These are phyloP conservation scores for Madurella mycetomatis DNA, from an alignment of 2,329 filamentous ascomycete species.

Conservation along the genomic window DNA sequence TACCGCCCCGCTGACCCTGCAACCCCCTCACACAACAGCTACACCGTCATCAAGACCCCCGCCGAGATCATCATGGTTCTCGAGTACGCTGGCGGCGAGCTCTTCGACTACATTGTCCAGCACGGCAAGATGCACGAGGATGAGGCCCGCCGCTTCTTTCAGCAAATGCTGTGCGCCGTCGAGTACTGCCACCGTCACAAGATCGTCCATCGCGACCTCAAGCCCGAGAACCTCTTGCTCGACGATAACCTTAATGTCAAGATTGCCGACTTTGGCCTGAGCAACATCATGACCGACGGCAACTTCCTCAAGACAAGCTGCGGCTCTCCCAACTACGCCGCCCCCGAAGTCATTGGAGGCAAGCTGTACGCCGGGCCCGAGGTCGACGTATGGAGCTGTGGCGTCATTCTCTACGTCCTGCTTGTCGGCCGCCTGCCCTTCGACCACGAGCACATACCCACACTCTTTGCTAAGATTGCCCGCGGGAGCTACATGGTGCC, in stretches of 20 bases:
- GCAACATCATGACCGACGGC: conserved; percentile 99
- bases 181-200: conserved; percentile 99
- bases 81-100: conserved; percentile 91
- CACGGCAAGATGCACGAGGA: conserved; percentile 87
- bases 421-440: conserved; percentile 83
- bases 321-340: conserved; percentile 96
- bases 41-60: conserved; percentile 92
- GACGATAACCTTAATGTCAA: conserved; percentile 97
- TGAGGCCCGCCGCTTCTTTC: conserved; percentile 95
- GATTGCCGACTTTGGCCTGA: conserved; percentile 96
- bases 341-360: conserved; percentile 94
- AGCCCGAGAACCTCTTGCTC: conserved; percentile 92
- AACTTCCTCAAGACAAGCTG: conserved; percentile 99
- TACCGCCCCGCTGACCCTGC: neutral
- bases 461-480: conserved; percentile 95
- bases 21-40: conserved; percentile 46
- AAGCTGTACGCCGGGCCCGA: conserved; percentile 97
- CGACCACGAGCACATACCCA: conserved; percentile 97
- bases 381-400: conserved; percentile 97
- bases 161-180: conserved; percentile 97
- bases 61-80: conserved; percentile 98
- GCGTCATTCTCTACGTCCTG: conserved; percentile 83
- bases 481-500: conserved; percentile 91
- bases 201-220: conserved; percentile 95
- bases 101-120: conserved; percentile 97